Conservation (phyloP, 345 rosid species). For the Erysimum cheiranthoides region DNA sequence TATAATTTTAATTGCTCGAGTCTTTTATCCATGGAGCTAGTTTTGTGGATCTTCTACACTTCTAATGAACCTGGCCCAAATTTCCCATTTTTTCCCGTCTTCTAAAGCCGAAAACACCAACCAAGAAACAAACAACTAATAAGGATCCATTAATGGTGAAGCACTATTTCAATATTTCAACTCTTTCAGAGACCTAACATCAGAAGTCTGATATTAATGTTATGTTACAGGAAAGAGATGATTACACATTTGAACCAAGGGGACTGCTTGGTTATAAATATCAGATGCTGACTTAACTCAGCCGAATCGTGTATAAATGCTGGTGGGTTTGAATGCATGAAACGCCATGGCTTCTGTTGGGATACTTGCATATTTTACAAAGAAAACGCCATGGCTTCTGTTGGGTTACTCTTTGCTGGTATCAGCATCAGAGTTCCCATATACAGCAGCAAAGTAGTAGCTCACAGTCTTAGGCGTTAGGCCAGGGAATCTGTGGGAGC, state of each 20-base stretch:
- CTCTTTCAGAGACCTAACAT: neutral
- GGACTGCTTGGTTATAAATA: constrained; percentile 10
- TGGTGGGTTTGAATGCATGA: constrained; percentile 11
- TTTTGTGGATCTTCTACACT: neutral
- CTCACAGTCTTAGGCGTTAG: constrained; percentile 69
- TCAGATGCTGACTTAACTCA: constrained; percentile 1
- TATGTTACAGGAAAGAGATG: constrained; percentile 63
- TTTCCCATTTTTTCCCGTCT: neutral
- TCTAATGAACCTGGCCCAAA: neutral
- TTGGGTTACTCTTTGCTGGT: constrained; percentile 24
- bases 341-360: constrained; percentile 14
- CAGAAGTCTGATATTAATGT: neutral
- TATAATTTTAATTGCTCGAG: neutral
- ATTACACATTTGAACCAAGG: constrained; percentile 78
- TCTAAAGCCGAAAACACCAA: neutral
- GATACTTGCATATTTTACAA: neutral
- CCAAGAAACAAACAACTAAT: neutral
- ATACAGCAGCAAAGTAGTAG: constrained; percentile 68
- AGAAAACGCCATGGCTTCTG: constrained; percentile 12
- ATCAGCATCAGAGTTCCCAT: constrained; percentile 54
- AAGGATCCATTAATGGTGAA: neutral
- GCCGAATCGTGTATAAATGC: constrained; percentile 1
- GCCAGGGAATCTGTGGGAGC: constrained; percentile 83
- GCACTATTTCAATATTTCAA: neutral
- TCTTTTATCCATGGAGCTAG: neutral